Percentiles rank a stretch among this genome's conserved stretches.
Conservation (phyloP, 306 rosid species). For the Prunus kanzakura region DNA sequence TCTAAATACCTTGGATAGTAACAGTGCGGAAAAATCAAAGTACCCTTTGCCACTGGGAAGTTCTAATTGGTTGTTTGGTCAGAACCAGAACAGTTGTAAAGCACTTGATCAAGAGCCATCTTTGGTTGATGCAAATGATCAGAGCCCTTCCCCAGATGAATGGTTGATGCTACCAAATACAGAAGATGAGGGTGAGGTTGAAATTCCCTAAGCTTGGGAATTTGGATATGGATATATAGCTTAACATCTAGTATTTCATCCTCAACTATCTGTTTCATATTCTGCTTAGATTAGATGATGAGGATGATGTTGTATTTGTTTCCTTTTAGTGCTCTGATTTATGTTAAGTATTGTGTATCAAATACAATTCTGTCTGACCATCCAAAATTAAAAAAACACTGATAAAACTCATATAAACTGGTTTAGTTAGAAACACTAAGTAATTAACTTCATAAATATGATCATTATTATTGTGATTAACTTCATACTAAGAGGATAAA, state of each 20-base stretch:
- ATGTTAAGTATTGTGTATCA: neutral
- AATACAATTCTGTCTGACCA: neutral
- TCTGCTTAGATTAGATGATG: neutral
- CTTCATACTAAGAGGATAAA: neutral
- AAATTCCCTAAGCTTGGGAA: neutral
- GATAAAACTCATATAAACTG: neutral
- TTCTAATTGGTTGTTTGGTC: slow-evolving; percentile 14
- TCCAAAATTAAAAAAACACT: neutral
- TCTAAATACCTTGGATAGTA: slow-evolving; percentile 37
- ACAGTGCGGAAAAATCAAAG: slow-evolving; percentile 17
- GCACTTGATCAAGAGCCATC: slow-evolving; percentile 12
- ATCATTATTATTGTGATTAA: neutral
- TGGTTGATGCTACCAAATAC: slow-evolving; percentile 43
- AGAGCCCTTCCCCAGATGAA: slow-evolving; percentile 39
- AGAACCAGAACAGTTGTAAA: neutral
- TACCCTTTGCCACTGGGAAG: slow-evolving; percentile 20
- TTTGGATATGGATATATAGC: neutral
- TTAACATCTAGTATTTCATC: neutral
- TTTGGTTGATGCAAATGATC: slow-evolving; percentile 25
- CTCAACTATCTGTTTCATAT: neutral
- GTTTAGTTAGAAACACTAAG: neutral
- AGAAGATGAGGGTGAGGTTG: slow-evolving; percentile 24
- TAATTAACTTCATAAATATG: neutral
- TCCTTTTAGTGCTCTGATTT: neutral
- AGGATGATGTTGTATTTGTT: neutral